A percentile compares a stretch with the other conserved stretches of the same genome.
Evolutionary conservation across 78 protist species (phyloP).

Genomic region (Parvularia atlantis): DNA sequence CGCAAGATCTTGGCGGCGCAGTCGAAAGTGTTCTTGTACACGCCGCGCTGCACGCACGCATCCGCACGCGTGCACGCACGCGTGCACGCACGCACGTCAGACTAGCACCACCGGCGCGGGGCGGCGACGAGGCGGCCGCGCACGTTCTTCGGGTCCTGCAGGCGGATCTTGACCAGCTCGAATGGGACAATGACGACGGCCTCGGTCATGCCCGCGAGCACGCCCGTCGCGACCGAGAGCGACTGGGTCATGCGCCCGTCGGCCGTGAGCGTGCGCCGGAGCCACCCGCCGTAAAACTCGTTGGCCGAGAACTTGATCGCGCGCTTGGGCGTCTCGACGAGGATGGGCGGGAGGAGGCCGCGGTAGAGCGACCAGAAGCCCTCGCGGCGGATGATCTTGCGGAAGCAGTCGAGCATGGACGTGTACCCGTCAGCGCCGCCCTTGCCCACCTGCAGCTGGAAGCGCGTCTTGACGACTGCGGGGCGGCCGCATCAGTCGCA

Average conservation of each 20-base stretch:
- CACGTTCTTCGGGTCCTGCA: no score
- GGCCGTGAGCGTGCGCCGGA: constrained; percentile 17
- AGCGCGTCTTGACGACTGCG: no score
- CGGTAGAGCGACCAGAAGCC: constrained; percentile 44
- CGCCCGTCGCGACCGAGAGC: constrained; percentile 40
- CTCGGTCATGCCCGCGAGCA: constrained; percentile 62
- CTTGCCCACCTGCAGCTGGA: no score
- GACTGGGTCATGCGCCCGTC: constrained; percentile 4
- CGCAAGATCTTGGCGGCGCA: constrained; percentile 25
- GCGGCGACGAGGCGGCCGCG: no score
- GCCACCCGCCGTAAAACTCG: constrained; percentile 34
- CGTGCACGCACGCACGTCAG: no score
- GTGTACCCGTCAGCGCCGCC: no score
- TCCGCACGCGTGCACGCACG: no score
- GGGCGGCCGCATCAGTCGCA: no score
- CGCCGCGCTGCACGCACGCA: not conserved
- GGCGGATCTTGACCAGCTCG: constrained; percentile 66
- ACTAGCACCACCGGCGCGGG: no score
- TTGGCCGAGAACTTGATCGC: constrained; percentile 66
- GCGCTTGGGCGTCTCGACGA: constrained; percentile 63
- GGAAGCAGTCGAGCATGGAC: no score
- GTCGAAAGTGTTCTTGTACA: constrained; percentile 38
- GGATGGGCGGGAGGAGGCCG: constrained; percentile 59
- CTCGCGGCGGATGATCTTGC: not conserved
- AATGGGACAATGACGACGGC: constrained; percentile 68